Conservation (phyloP, 2,329 filamentous ascomycete genomes). For the Talaromyces pinophilus region DNA sequence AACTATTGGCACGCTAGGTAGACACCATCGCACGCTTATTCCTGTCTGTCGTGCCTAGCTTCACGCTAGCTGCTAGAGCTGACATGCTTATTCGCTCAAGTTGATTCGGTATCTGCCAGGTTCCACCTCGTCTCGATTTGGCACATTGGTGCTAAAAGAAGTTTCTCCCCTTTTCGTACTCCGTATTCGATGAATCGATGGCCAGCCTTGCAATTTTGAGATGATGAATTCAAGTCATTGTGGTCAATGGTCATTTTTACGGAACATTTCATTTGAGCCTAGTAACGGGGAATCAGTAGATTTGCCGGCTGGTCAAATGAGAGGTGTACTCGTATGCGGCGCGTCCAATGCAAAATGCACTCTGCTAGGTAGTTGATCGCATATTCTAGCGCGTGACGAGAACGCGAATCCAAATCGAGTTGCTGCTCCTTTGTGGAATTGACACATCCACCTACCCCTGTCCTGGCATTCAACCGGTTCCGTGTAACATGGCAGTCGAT, state of each 20-base stretch:
- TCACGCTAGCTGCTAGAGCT: neutral
- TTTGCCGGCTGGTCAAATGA: neutral
- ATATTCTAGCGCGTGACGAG: neutral
- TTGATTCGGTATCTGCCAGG: neutral
- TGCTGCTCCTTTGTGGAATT: neutral
- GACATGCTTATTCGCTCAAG: neutral
- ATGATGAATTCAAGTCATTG: neutral
- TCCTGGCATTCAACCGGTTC: neutral
- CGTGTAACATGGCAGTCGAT: neutral
- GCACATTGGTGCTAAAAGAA: neutral
- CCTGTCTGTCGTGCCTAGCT: neutral
- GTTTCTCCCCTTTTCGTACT: neutral
- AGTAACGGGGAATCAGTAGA: neutral
- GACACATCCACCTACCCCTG: neutral
- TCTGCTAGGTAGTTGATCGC: neutral
- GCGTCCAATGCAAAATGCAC: neutral
- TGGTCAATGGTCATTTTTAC: neutral
- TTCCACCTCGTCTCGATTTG: constrained; percentile 2
- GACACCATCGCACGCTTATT: neutral
- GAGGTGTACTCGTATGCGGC: neutral
- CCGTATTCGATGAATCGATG: neutral
- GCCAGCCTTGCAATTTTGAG: neutral
- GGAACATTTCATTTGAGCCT: neutral
- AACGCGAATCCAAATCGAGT: neutral
- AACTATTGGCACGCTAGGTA: neutral